Conservation (phyloP, 1,284 basidiomycete species). For the Tausonia pullulans region DNA sequence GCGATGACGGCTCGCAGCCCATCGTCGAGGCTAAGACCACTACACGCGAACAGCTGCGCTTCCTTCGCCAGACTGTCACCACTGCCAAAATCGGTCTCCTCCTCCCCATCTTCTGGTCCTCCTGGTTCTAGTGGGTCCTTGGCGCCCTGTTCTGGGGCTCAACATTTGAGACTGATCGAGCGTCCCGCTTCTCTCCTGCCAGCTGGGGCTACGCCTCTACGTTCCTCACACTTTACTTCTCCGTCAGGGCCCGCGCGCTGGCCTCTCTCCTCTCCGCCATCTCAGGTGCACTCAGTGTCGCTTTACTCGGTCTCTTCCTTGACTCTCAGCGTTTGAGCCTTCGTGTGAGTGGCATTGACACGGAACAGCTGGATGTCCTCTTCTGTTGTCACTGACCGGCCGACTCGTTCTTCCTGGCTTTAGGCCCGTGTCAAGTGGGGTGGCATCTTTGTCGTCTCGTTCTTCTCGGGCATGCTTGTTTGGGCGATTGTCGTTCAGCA, state of each 20-base stretch:
- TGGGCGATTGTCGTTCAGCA: not conserved
- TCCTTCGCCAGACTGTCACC: not conserved
- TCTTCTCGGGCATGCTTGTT: not conserved
- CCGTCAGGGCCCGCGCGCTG: slow-evolving; percentile 28
- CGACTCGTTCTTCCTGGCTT: too few relatives aligned
- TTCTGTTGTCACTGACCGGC: too few relatives aligned
- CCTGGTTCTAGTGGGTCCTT: slow-evolving; percentile 17
- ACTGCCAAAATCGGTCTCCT: not conserved
- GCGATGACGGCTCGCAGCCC: slow-evolving; percentile 30
- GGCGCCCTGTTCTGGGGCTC: not conserved
- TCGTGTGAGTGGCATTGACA: too few relatives aligned
- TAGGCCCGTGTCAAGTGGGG: too few relatives aligned
- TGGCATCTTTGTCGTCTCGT: too few relatives aligned
- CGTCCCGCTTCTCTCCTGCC: slow-evolving; percentile 23
- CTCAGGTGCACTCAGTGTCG: slow-evolving; percentile 26
- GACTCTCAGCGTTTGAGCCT: slow-evolving; percentile 22
- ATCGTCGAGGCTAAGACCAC: slow-evolving; percentile 18
- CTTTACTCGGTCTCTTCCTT: slow-evolving; percentile 29
- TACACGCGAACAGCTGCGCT: not conserved
- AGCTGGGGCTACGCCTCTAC: slow-evolving; percentile 24
- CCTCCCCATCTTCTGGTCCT: slow-evolving; percentile 18
- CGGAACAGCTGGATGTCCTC: too few relatives aligned
- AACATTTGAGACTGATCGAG: slow-evolving; percentile 12
- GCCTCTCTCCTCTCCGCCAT: slow-evolving; percentile 31
- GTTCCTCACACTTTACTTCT: slow-evolving; percentile 24